Conservation (phyloP, 352 stramenopile genomes). For the Aphanomyces astaci region DNA sequence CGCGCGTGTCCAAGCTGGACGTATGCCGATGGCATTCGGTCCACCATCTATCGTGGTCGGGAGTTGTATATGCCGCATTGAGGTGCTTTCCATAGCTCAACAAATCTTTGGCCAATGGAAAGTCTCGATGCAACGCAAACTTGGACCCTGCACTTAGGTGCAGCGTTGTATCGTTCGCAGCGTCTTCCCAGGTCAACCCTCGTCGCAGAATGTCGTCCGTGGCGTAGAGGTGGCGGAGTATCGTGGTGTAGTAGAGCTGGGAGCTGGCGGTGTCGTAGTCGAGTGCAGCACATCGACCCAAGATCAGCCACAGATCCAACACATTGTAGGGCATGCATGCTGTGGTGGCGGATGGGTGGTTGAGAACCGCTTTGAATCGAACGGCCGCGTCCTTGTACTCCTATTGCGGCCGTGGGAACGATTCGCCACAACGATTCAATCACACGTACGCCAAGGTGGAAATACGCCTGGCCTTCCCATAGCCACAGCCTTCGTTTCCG, state of each 20-base stretch:
- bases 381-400: constrained; percentile 1
- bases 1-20: not conserved
- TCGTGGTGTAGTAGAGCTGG: not conserved
- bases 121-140: not conserved
- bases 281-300: not conserved
- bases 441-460: constrained; percentile 4
- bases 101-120: constrained; percentile 13
- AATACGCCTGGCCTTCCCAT: constrained; percentile 5
- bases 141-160: not conserved
- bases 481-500: not conserved
- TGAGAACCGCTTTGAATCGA: not conserved
- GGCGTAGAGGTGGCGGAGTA: not conserved
- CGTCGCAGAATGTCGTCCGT: constrained; percentile 16
- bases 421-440: not conserved
- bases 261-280: not conserved
- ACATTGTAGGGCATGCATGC: not conserved
- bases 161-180: not conserved
- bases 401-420: not conserved
- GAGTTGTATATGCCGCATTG: not conserved
- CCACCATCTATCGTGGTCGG: not conserved
- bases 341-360: not conserved
- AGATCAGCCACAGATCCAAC: not conserved
- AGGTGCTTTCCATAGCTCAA: not conserved
- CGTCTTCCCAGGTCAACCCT: not conserved
- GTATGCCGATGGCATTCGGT: not conserved